These are phyloP conservation scores for Claviceps purpurea DNA, from an alignment of 2,329 filamentous ascomycete species.

Conservation along the genomic window DNA sequence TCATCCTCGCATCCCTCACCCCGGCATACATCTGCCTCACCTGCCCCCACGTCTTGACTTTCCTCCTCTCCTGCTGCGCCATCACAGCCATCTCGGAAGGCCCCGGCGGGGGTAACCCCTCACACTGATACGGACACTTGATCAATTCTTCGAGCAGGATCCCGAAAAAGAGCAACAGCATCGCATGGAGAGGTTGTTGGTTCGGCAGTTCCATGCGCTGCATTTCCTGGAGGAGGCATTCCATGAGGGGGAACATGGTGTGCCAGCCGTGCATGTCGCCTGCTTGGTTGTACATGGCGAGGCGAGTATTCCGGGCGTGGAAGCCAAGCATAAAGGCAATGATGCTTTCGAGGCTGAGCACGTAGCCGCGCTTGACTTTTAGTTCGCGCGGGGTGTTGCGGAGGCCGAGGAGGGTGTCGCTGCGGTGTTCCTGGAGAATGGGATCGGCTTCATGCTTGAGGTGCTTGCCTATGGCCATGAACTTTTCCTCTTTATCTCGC, in stretches of 20 bases:
- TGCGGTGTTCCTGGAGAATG: slow-evolving; percentile 19
- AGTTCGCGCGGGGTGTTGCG: slow-evolving; percentile 16
- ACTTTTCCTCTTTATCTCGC: slow-evolving; percentile 23
- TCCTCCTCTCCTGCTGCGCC: slow-evolving; percentile 15
- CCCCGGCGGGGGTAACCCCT: slow-evolving; percentile 3
- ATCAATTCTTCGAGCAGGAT: slow-evolving; percentile 32
- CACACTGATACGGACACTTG: slow-evolving; percentile 17
- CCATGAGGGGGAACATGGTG: slow-evolving; percentile 31
- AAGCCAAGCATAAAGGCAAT: slow-evolving; percentile 41
- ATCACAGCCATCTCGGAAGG: slow-evolving; percentile 10
- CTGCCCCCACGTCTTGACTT: slow-evolving; percentile 14
- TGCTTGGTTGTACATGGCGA: slow-evolving; percentile 29
- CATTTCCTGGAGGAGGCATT: slow-evolving; percentile 25
- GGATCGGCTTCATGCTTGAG: slow-evolving; percentile 42
- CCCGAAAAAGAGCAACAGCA: slow-evolving; percentile 31
- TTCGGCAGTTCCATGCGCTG: slow-evolving; percentile 18
- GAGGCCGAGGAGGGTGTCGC: slow-evolving; percentile 11
- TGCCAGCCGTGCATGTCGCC: slow-evolving; percentile 29
- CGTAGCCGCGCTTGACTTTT: slow-evolving; percentile 27
- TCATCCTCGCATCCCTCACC: slow-evolving; percentile 17
- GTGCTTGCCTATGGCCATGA: slow-evolving; percentile 30
- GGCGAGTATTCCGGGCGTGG: slow-evolving; percentile 32
- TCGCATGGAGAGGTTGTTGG: slow-evolving; percentile 27
- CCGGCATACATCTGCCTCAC: slow-evolving; percentile 19
- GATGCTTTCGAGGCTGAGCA: slow-evolving; percentile 34